These are phyloP conservation scores for Exophiala viscosa DNA, from an alignment of 2,329 filamentous ascomycete genomes.

Conservation along the genomic window DNA sequence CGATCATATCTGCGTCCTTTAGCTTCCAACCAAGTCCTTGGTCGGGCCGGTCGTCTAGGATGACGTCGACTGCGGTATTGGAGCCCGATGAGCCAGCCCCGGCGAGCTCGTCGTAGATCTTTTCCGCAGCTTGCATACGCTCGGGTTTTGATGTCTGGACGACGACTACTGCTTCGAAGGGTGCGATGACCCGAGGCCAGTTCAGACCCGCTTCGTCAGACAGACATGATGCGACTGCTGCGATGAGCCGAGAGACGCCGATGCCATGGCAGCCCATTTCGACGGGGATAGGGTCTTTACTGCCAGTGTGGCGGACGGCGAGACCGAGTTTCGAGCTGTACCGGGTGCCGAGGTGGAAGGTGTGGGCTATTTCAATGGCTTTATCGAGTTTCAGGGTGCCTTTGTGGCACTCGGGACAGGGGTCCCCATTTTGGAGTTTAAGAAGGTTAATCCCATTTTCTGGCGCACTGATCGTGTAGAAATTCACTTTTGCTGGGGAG, in stretches of 20 bases:
- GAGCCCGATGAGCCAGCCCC: slow-evolving; percentile 12
- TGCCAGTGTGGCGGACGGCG: slow-evolving; percentile 37
- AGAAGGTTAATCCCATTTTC: slow-evolving; percentile 49
- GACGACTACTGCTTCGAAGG: slow-evolving; percentile 72
- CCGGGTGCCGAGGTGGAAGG: slow-evolving; percentile 85
- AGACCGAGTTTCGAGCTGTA: slow-evolving; percentile 76
- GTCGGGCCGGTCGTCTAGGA: slow-evolving; percentile 68
- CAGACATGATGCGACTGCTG: slow-evolving; percentile 73
- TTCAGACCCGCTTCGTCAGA: slow-evolving; percentile 71
- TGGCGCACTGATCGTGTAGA: slow-evolving; percentile 9
- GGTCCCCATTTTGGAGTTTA: slow-evolving; percentile 62
- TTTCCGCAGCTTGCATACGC: slow-evolving; percentile 44
- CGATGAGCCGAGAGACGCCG: slow-evolving; percentile 85
- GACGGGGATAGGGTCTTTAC: slow-evolving; percentile 51
- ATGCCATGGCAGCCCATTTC: slow-evolving; percentile 98
- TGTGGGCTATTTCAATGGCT: slow-evolving; percentile 89
- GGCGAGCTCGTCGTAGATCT: slow-evolving; percentile 62
- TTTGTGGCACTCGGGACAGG: slow-evolving; percentile 66
- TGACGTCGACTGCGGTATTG: slow-evolving; percentile 52
- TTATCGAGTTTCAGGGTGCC: slow-evolving; percentile 63
- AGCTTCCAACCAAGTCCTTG: slow-evolving; percentile 77
- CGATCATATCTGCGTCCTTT: slow-evolving; percentile 81
- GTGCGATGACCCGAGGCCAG: slow-evolving; percentile 84
- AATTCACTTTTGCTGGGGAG: slow-evolving; percentile 4
- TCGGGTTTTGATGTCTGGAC: slow-evolving; percentile 44